Percentiles rank a stretch among this genome's conserved stretches.
phyloP scores from a whole-genome alignment of 257 asterid species.

The Solanum corneliomulleri region DNA sequence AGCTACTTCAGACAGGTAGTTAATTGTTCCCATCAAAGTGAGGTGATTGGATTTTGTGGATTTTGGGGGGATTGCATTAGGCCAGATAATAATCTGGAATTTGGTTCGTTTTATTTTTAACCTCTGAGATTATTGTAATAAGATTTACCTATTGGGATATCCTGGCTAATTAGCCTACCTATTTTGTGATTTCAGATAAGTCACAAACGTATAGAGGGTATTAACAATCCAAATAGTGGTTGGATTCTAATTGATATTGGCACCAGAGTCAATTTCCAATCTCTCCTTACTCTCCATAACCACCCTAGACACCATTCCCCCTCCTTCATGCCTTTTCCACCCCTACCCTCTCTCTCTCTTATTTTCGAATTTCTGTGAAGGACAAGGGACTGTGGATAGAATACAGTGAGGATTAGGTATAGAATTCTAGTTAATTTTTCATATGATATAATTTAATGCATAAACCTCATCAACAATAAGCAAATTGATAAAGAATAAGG shows the following conservation, averaged over 20 bases:
- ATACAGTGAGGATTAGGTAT: neutral
- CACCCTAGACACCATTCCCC: neutral
- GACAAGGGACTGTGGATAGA: neutral
- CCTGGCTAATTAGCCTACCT: neutral
- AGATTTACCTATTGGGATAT: neutral
- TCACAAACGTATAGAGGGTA: neutral
- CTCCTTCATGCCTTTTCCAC: neutral
- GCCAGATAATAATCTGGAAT: neutral
- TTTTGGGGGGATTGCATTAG: neutral
- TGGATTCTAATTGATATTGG: neutral
- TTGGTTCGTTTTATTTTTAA: neutral
- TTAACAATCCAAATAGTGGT: neutral
- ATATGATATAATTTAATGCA: neutral
- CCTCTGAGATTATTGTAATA: neutral
- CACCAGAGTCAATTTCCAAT: neutral
- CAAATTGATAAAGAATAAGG: neutral
- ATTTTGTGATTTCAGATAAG: neutral
- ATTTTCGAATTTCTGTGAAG: neutral
- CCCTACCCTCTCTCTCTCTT: neutral
- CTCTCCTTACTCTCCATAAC: neutral
- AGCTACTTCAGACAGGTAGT: constrained; percentile 92
- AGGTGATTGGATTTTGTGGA: neutral
- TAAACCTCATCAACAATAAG: neutral
- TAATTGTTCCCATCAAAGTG: neutral
- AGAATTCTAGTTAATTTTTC: neutral